A percentile compares a stretch with the other conserved stretches of the same genome.
These are phyloP conservation scores for Exophiala mesophila DNA, from an alignment of 2,329 filamentous ascomycete genomes.

Conservation along the genomic window DNA sequence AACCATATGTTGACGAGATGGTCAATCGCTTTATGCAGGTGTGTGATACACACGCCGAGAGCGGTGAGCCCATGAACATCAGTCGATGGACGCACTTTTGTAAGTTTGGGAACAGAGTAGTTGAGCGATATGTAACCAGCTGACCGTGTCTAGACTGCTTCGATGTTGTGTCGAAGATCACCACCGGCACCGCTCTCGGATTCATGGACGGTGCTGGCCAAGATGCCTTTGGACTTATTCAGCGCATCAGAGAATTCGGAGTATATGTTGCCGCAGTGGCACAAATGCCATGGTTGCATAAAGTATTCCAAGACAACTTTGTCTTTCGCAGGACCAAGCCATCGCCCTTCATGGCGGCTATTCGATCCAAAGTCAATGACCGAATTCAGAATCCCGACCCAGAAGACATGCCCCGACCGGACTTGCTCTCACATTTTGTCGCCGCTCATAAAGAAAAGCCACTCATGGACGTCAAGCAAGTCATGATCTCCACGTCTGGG, in stretches of 20 bases:
- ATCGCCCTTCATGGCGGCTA: slow-evolving; percentile 6
- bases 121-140: slow-evolving; percentile 5
- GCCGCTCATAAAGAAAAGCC: slow-evolving; percentile 6
- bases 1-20: slow-evolving; percentile 72
- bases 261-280: slow-evolving; percentile 7
- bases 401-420: slow-evolving; percentile 6
- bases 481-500: slow-evolving; percentile 5
- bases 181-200: slow-evolving; percentile 31
- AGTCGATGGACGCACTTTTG: slow-evolving; percentile 11
- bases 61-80: slow-evolving; percentile 6
- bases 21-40: slow-evolving; percentile 55
- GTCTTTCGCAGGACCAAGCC: slow-evolving; percentile 9
- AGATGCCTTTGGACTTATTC: slow-evolving; percentile 7
- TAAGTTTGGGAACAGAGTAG: slow-evolving; percentile 36
- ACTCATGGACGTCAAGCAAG: slow-evolving; percentile 6
- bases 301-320: slow-evolving; percentile 9
- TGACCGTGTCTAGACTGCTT: slow-evolving; percentile 23
- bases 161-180: slow-evolving; percentile 31
- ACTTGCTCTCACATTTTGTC: slow-evolving; percentile 9
- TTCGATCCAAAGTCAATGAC: slow-evolving; percentile 1
- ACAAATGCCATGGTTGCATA: slow-evolving; percentile 15
- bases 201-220: slow-evolving; percentile 27
- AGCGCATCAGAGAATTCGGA: slow-evolving; percentile 4
- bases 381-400: slow-evolving; percentile 6
- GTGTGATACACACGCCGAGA: slow-evolving; percentile 29